Evolutionary conservation across 179 eudicot species (phyloP).

Genomic region (Spinacia oleracea): DNA sequence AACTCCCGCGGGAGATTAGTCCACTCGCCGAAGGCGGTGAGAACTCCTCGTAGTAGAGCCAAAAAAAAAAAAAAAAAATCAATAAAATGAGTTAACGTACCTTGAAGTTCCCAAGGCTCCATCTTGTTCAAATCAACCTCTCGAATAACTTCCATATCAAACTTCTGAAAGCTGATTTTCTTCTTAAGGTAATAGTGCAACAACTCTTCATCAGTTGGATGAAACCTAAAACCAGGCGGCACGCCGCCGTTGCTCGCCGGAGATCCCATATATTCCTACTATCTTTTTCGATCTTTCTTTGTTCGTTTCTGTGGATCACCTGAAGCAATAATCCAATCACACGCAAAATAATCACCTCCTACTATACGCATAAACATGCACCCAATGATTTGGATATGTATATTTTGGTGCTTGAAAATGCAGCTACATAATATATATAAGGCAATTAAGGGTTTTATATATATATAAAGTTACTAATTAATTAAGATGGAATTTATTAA

Average conservation of each 20-base stretch:
- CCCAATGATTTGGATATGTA: no score
- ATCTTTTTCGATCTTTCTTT: no score
- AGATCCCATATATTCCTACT: slow-evolving; percentile 44
- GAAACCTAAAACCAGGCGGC: slow-evolving; percentile 94
- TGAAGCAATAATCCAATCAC: neutral
- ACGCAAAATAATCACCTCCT: neutral
- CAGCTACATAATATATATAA: no score
- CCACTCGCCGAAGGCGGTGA: no score
- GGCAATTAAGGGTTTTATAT: slow-evolving; percentile 1
- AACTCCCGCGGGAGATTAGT: no score
- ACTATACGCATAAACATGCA: neutral
- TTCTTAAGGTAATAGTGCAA: slow-evolving; percentile 90
- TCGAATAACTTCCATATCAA: slow-evolving; percentile 91
- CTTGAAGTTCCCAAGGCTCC: slow-evolving; percentile 99
- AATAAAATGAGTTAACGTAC: slow-evolving; percentile 35
- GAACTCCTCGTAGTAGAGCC: no score
- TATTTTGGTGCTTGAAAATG: slow-evolving; percentile 29
- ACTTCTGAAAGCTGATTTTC: slow-evolving; percentile 69
- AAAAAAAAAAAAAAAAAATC: no score
- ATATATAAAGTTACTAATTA: neutral
- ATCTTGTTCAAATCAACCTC: slow-evolving; percentile 91
- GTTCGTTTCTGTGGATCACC: no score
- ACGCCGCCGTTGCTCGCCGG: slow-evolving; percentile 66
- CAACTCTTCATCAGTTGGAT: slow-evolving; percentile 94
- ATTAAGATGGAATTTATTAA: neutral